Percentiles rank a stretch among this genome's conserved stretches.
Conservation (phyloP, 2,329 filamentous ascomycete genomes). For the Herpotrichia juniperi region DNA sequence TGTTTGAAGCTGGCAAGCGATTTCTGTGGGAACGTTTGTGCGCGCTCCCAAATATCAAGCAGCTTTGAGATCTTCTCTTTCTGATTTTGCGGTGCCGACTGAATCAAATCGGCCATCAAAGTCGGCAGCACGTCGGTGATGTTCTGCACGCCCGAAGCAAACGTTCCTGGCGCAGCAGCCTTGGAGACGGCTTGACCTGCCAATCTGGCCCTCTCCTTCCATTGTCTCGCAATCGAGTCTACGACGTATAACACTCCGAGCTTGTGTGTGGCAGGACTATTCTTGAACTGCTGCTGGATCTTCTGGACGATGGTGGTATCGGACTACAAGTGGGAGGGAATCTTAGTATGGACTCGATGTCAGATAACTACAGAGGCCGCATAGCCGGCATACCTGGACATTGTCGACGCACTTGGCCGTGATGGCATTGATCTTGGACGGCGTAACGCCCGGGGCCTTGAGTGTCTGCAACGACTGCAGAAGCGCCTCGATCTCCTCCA, state of each 20-base stretch:
- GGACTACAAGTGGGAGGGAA: constrained; percentile 64
- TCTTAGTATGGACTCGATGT: constrained; percentile 31
- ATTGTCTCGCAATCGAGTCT: constrained; percentile 99
- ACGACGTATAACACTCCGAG: constrained; percentile 99
- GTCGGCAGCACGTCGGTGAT: constrained; percentile 93
- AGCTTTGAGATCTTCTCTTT: constrained; percentile 97
- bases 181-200: constrained; percentile 78
- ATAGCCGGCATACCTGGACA: constrained; percentile 36
- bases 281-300: constrained; percentile 96
- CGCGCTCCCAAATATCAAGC: constrained; percentile 97
- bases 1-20: constrained; percentile 86
- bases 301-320: constrained; percentile 95
- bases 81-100: constrained; percentile 87
- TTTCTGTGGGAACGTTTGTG: constrained; percentile 81
- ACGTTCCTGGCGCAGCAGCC: constrained; percentile 87
- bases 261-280: constrained; percentile 92
- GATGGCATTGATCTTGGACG: constrained; percentile 86
- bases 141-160: constrained; percentile 92
- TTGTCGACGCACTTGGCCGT: constrained; percentile 80
- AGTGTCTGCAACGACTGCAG: constrained; percentile 90
- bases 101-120: constrained; percentile 94
- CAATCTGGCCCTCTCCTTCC: constrained; percentile 93
- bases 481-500: constrained; percentile 88
- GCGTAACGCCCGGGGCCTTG: constrained; percentile 93
- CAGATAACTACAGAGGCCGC: constrained; percentile 12